Percentiles rank a stretch among this genome's conserved stretches.
phyloP scores from a whole-genome alignment of 2,329 filamentous ascomycete genomes.

The Lasiodiplodia gonubiensis region DNA sequence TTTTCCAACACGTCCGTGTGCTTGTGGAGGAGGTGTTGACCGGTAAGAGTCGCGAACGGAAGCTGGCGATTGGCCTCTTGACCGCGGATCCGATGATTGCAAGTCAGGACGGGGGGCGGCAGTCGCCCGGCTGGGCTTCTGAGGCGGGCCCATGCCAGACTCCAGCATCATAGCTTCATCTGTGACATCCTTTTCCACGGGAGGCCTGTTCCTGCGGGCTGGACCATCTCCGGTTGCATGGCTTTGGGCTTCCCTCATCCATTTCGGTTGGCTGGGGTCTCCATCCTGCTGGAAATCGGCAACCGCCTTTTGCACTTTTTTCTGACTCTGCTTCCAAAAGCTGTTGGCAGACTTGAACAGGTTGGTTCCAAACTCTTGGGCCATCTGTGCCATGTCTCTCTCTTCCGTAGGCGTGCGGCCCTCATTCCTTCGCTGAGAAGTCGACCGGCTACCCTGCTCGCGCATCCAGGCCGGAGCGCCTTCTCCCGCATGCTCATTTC shows the following conservation, averaged over 20 bases:
- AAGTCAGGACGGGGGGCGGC: constrained; percentile 33
- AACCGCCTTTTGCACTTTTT: constrained; percentile 89
- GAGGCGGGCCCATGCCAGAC: constrained; percentile 63
- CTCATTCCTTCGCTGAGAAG: constrained; percentile 57
- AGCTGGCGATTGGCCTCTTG: constrained; percentile 24
- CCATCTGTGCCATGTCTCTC: constrained; percentile 78
- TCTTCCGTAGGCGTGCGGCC: constrained; percentile 65
- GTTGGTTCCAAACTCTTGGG: constrained; percentile 79
- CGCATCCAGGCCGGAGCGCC: constrained; percentile 67
- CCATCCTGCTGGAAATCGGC: constrained; percentile 78
- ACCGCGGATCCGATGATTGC: background rate
- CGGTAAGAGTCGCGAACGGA: constrained; percentile 10
- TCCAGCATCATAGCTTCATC: constrained; percentile 79
- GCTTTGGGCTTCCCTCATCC: constrained; percentile 80
- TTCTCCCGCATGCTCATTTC: constrained; percentile 28
- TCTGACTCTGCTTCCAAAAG: constrained; percentile 92
- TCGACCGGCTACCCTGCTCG: constrained; percentile 58
- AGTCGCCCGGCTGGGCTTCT: constrained; percentile 43
- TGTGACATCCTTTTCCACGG: constrained; percentile 40
- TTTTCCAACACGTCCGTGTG: constrained; percentile 52
- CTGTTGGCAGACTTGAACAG: constrained; percentile 94
- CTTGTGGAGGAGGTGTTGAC: constrained; percentile 33
- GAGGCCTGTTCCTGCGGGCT: constrained; percentile 24
- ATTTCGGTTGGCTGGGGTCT: constrained; percentile 84
- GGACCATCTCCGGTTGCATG: constrained; percentile 33